Percentiles rank a stretch among this genome's conserved stretches.
These are phyloP conservation scores for Fusarium coffeatum DNA, from an alignment of 2,329 filamentous ascomycete genomes.

Conservation along the genomic window DNA sequence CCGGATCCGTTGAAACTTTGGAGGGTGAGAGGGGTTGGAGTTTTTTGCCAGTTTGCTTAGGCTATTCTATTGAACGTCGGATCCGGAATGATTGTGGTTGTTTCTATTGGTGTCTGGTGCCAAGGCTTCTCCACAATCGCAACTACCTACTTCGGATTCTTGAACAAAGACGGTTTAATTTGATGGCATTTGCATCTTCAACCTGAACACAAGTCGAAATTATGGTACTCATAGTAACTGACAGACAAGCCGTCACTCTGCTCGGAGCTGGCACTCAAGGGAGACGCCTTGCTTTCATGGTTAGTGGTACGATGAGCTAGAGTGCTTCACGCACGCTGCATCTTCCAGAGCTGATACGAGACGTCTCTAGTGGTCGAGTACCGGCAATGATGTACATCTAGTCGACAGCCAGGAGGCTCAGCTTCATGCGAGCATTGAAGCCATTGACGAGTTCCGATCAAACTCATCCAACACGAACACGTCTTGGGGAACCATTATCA, in stretches of 20 bases:
- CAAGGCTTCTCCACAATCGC: background rate
- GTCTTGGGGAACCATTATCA: slow-evolving; percentile 41
- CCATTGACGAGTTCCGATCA: slow-evolving; percentile 42
- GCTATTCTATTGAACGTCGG: slow-evolving; percentile 6
- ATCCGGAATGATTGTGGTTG: slow-evolving; percentile 23
- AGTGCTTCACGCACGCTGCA: background rate
- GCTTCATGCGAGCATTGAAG: slow-evolving; percentile 44
- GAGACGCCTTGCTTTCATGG: slow-evolving; percentile 49
- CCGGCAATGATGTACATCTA: slow-evolving; percentile 46
- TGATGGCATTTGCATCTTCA: background rate
- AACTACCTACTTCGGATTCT: background rate
- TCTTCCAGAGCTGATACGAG: background rate
- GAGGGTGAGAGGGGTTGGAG: background rate
- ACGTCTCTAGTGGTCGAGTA: slow-evolving; percentile 46
- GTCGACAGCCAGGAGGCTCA: slow-evolving; percentile 45
- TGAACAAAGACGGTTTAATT: fast-evolving
- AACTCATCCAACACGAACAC: background rate
- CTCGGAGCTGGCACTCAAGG: slow-evolving; percentile 50
- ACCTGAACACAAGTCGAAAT: background rate
- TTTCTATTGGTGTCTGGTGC: background rate
- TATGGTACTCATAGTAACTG: slow-evolving; percentile 30
- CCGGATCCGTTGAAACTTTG: slow-evolving; percentile 30
- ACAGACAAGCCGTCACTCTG: slow-evolving; percentile 39
- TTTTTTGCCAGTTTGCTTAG: slow-evolving; percentile 13
- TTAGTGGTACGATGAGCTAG: slow-evolving; percentile 6